Evolutionary conservation across 2,329 filamentous ascomycete species (phyloP).

Genomic region (Blumeria graminis): DNA sequence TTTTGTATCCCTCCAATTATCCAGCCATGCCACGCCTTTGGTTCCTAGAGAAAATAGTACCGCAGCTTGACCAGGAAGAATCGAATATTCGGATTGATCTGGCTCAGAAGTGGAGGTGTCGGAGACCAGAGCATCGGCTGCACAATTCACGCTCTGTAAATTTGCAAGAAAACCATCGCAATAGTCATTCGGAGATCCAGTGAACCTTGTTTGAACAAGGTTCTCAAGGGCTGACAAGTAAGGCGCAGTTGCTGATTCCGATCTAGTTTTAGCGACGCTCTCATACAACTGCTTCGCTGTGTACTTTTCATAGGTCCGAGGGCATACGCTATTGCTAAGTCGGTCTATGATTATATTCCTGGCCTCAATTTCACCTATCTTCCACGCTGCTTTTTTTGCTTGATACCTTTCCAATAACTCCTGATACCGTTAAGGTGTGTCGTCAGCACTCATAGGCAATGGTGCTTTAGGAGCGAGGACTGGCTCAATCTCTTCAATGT

Average conservation of each 20-base stretch:
- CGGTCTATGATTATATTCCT: background rate
- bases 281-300: background rate
- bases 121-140: too few species aligned
- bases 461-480: too few species aligned
- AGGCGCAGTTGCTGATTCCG: background rate
- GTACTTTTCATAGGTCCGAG: background rate
- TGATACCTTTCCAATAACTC: too few species aligned
- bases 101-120: background rate
- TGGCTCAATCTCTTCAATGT: too few species aligned
- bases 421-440: too few species aligned
- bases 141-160: too few species aligned
- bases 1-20: background rate
- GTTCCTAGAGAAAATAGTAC: background rate
- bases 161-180: background rate
- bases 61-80: background rate
- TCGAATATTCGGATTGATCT: background rate
- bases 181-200: background rate
- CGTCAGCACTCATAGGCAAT: too few species aligned
- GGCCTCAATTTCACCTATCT: background rate
- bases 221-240: background rate
- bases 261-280: background rate
- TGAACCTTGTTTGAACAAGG: background rate
- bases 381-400: background rate
- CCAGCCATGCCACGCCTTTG: background rate
- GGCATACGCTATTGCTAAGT: background rate